phyloP scores from a whole-genome alignment of 2,329 filamentous ascomycete species.

The Fusarium ramigenum region DNA sequence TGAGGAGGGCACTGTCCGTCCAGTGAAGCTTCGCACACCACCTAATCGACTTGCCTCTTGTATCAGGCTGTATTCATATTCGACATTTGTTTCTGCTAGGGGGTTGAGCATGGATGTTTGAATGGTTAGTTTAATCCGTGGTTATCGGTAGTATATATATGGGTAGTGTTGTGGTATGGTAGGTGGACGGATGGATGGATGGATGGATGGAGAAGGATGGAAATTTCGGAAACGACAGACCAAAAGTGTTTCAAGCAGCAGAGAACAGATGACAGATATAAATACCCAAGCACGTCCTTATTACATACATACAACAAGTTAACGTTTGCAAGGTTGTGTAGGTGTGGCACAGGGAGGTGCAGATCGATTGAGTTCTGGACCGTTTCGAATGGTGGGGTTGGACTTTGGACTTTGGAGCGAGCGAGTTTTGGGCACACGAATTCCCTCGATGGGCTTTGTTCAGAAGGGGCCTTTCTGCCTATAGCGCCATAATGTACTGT shows the following conservation, averaged over 20 bases:
- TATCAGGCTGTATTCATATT: background rate
- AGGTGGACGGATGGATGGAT: background rate
- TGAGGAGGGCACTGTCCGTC: background rate
- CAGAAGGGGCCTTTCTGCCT: slow-evolving; percentile 21
- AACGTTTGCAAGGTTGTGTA: slow-evolving; percentile 27
- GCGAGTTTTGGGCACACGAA: slow-evolving; percentile 27
- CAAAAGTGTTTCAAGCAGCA: background rate
- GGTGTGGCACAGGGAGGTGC: slow-evolving; percentile 44
- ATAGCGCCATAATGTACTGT: background rate
- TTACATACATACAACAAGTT: background rate
- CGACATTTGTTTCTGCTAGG: background rate
- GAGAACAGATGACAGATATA: slow-evolving; percentile 29
- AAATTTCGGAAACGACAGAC: background rate
- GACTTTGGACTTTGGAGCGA: slow-evolving; percentile 2
- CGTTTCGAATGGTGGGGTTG: slow-evolving; percentile 39
- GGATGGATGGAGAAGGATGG: background rate
- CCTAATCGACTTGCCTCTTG: background rate
- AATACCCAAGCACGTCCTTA: slow-evolving; percentile 17
- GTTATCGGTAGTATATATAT: background rate
- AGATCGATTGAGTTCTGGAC: slow-evolving; percentile 46
- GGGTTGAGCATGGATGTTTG: background rate
- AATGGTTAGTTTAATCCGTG: background rate
- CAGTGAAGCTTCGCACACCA: background rate
- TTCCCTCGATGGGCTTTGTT: slow-evolving; percentile 18
- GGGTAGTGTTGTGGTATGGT: background rate